Percentiles rank a stretch among this genome's conserved stretches.
Conservation (phyloP, 371 early-diverging fungal genomes). For the Chytridium lagenaria region DNA sequence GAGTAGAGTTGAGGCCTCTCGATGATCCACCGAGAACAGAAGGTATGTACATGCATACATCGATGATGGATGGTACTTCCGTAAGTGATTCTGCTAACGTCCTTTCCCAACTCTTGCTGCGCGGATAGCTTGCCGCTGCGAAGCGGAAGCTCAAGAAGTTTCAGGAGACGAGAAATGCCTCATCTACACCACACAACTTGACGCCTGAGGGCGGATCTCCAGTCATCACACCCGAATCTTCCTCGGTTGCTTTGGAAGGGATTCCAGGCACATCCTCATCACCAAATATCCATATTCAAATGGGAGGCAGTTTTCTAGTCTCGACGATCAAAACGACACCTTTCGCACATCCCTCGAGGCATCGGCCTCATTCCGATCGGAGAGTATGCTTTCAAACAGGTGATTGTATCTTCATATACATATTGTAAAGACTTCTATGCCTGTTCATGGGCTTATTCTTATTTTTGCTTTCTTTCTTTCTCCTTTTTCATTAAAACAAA, state of each 20-base stretch:
- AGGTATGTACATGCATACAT: background rate
- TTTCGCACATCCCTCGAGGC: no score
- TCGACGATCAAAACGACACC: background rate
- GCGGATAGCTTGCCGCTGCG: conserved; percentile 40
- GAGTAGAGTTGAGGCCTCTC: conserved; percentile 1
- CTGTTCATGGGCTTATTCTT: no score
- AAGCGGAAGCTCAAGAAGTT: conserved; percentile 49
- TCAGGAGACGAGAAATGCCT: conserved; percentile 30
- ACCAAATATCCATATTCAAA: background rate
- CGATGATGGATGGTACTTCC: background rate
- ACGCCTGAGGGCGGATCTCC: conserved; percentile 11
- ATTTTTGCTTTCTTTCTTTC: no score
- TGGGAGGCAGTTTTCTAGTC: background rate
- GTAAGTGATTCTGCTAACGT: background rate
- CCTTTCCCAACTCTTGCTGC: background rate
- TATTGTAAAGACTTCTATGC: no score
- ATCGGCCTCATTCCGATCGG: no score
- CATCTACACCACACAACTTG: background rate
- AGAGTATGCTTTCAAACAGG: no score
- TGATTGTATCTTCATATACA: no score
- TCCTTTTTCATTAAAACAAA: no score
- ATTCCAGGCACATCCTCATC: background rate
- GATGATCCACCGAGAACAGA: conserved; percentile 24
- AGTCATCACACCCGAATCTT: conserved; percentile 4
- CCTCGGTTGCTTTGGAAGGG: background rate